phyloP scores from a whole-genome alignment of 2,329 filamentous ascomycete species.

The Ilyonectria sp. region DNA sequence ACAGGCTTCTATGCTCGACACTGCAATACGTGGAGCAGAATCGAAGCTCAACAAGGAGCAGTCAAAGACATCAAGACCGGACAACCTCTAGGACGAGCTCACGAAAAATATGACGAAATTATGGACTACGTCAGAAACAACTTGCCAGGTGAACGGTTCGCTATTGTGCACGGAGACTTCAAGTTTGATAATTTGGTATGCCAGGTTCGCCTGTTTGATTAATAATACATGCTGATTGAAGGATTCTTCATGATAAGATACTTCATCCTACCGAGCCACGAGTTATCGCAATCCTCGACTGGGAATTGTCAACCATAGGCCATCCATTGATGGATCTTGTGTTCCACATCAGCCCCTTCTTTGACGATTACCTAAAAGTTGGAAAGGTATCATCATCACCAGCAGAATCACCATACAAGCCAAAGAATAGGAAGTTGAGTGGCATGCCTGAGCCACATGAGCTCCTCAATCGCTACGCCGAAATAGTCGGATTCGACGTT shows the following conservation, averaged over 20 bases:
- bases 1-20: constrained; percentile 25
- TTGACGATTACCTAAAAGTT: not conserved
- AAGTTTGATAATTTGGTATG: constrained; percentile 33
- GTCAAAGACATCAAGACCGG: constrained; percentile 17
- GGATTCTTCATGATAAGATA: not conserved
- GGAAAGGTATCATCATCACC: not conserved
- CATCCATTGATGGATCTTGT: constrained; percentile 30
- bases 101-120: constrained; percentile 11
- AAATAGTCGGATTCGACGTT: constrained; percentile 23
- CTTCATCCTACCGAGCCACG: constrained; percentile 28
- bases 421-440: not conserved
- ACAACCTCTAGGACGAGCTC: constrained; percentile 14
- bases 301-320: constrained; percentile 30
- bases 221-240: not conserved
- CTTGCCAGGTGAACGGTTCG: constrained; percentile 14
- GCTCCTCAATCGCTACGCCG: constrained; percentile 15
- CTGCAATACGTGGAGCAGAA: constrained; percentile 21
- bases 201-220: not conserved
- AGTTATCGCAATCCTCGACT: constrained; percentile 29
- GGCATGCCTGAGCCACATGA: constrained; percentile 13
- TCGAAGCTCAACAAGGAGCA: constrained; percentile 20
- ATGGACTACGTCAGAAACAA: constrained; percentile 11
- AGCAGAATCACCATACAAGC: not conserved
- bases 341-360: constrained; percentile 12
- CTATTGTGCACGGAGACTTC: constrained; percentile 31